A percentile compares a stretch with the other conserved stretches of the same genome.
Evolutionary conservation across 208 protist species (phyloP).

Genomic region (Kentomonas sorsogonicus): DNA sequence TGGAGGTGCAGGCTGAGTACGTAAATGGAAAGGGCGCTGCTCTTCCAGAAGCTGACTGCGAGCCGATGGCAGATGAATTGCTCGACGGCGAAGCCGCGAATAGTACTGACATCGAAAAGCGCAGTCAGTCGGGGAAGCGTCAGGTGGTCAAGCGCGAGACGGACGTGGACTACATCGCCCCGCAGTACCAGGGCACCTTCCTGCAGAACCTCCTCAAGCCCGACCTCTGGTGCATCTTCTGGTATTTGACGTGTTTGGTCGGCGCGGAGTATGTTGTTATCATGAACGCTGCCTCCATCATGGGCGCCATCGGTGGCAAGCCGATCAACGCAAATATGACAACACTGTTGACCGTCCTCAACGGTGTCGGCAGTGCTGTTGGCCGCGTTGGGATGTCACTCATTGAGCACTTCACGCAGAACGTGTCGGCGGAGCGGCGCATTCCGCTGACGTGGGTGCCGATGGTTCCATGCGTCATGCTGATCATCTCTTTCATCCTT

Average conservation of each 20-base stretch:
- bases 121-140: not conserved
- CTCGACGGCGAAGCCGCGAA: not conserved
- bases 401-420: conserved; percentile 22
- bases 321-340: conserved; percentile 9
- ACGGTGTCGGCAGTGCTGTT: conserved; percentile 26
- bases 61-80: not conserved
- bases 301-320: conserved; percentile 14
- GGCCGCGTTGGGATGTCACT: conserved; percentile 20
- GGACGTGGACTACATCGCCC: conserved; percentile 35
- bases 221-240: conserved; percentile 21
- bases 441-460: conserved; percentile 25
- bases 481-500: conserved; percentile 24
- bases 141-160: conserved; percentile 4
- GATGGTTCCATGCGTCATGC: conserved; percentile 13
- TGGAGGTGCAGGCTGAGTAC: not conserved
- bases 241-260: conserved; percentile 13
- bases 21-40: too few relatives aligned
- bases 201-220: conserved; percentile 17
- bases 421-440: conserved; percentile 15
- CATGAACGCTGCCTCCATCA: conserved; percentile 25
- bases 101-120: not conserved
- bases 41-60: too few relatives aligned
- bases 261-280: conserved; percentile 22
- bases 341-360: conserved; percentile 21
- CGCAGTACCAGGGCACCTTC: conserved; percentile 36